Conservation (phyloP, 2,329 filamentous ascomycete species). For the Aspergillus jensenii region DNA sequence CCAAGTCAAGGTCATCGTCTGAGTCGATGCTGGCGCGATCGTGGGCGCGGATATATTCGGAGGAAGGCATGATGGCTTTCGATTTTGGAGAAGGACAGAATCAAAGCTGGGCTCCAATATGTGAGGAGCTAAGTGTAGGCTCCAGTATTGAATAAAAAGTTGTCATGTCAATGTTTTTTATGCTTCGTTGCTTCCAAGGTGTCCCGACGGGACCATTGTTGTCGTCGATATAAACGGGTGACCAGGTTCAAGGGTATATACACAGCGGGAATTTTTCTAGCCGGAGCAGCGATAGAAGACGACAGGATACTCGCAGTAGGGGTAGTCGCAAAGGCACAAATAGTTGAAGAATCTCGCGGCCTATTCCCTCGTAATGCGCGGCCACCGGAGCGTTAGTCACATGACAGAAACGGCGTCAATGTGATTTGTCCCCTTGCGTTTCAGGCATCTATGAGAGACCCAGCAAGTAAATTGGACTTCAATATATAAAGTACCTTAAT, state of each 20-base stretch:
- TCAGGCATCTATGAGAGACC: background rate
- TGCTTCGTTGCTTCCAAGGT: slow-evolving; percentile 16
- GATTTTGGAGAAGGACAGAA: background rate
- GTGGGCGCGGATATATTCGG: slow-evolving; percentile 37
- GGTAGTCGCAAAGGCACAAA: slow-evolving; percentile 7
- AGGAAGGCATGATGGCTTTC: slow-evolving; percentile 33
- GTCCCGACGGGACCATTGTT: slow-evolving; percentile 20
- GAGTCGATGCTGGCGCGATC: slow-evolving; percentile 37
- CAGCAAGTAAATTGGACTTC: background rate
- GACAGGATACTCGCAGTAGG: background rate
- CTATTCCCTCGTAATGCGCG: slow-evolving; percentile 11
- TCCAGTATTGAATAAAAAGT: slow-evolving; percentile 16
- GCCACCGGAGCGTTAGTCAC: slow-evolving; percentile 17
- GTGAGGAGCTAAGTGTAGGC: slow-evolving; percentile 20
- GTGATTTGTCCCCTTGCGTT: slow-evolving; percentile 7
- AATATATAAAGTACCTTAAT: background rate
- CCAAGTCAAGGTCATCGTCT: slow-evolving; percentile 46
- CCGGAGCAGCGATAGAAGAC: background rate
- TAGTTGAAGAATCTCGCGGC: slow-evolving; percentile 18
- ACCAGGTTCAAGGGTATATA: background rate
- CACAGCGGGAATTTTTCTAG: background rate
- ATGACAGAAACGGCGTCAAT: slow-evolving; percentile 11
- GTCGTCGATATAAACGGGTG: slow-evolving; percentile 1
- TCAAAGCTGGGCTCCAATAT: slow-evolving; percentile 9
- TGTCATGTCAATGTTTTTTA: slow-evolving; percentile 24